Conservation (phyloP, 495 filamentous ascomycete species). For the Neurospora sp. region DNA sequence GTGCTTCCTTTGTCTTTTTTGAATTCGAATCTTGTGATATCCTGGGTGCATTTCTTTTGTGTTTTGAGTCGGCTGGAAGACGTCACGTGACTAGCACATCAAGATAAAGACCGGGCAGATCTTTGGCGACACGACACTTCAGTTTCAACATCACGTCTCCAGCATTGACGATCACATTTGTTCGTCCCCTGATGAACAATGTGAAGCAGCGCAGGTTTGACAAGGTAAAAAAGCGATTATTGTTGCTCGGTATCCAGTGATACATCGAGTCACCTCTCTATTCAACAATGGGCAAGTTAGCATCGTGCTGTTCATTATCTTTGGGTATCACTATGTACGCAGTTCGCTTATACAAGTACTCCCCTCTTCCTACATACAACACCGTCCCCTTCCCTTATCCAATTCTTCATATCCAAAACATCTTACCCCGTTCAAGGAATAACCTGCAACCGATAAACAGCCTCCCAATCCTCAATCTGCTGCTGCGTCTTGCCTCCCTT, state of each 20-base stretch:
- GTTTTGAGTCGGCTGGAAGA: background rate
- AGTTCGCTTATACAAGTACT: background rate
- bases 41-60: background rate
- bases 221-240: background rate
- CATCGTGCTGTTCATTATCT: background rate
- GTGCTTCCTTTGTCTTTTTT: background rate
- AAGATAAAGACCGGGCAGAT: background rate
- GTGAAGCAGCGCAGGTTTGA: background rate
- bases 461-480: background rate
- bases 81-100: background rate
- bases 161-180: background rate
- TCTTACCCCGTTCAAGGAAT: background rate
- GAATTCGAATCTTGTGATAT: background rate
- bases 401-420: background rate
- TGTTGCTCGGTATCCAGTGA: background rate
- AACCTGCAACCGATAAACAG: background rate
- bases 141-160: background rate
- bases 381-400: background rate
- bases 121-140: background rate
- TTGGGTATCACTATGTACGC: background rate
- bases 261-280: background rate
- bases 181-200: background rate
- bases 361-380: background rate
- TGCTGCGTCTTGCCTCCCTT: background rate
- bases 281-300: background rate